These are phyloP conservation scores for Straminergon stramineum DNA, from an alignment of 225 moss, liverwort and hornwort species.

Conservation along the genomic window DNA sequence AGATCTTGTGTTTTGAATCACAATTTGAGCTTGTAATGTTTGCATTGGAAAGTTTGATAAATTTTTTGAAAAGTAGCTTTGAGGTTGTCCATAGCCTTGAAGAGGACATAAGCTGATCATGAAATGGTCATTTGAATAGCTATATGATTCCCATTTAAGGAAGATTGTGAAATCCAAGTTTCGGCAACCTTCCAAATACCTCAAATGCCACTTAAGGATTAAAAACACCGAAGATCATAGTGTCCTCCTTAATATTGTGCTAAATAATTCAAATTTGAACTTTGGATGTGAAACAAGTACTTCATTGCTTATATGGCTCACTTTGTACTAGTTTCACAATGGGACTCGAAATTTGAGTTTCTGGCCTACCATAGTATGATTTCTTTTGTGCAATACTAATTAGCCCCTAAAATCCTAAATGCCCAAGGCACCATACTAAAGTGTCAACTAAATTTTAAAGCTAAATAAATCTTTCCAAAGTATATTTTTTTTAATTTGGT, in stretches of 20 bases:
- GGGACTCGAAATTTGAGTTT: background rate
- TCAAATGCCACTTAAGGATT: background rate
- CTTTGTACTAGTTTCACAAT: background rate
- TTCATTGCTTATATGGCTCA: background rate
- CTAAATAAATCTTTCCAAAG: background rate
- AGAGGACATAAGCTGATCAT: background rate
- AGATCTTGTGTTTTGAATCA: background rate
- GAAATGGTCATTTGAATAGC: background rate
- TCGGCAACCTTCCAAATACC: accelerated
- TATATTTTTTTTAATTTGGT: background rate
- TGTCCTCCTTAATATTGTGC: background rate
- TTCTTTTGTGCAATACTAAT: background rate
- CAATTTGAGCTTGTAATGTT: background rate
- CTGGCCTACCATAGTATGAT: background rate
- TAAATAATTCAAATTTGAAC: background rate
- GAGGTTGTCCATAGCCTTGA: background rate
- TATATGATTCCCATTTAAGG: background rate
- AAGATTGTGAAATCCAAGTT: background rate
- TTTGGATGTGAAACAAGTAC: background rate
- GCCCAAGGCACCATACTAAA: background rate
- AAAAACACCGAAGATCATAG: too few species aligned
- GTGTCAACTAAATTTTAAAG: background rate
- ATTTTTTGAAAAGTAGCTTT: background rate
- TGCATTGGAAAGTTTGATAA: background rate
- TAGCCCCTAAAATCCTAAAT: background rate